Evolutionary conservation across 306 rosid genomes (phyloP), one percentile per base, ranked within the genome.

Genomic region (Datisca glomerata): DNA sequence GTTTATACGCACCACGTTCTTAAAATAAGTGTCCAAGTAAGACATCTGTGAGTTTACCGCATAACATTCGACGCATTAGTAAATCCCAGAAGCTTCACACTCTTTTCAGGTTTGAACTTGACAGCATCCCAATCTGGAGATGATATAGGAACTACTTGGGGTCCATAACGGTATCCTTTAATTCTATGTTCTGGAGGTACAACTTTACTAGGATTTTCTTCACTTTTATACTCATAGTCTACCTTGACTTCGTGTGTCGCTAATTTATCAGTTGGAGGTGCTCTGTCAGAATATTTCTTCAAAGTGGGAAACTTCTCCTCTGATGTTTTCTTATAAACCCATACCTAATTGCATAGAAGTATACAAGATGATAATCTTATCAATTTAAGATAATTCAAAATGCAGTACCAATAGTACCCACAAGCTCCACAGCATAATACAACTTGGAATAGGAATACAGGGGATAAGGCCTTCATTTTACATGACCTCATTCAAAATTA

Each of bases 281-380:
- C 93, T 69, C 72, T 87, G 44, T 83, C 94, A 53, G 97, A 87
- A 75, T 69, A 83, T 74, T 75, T 82, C 81, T 87, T 83, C 43
- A 79, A 62, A 47, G 83, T 69, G 16, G 97, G 93, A 67, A 87
- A 69, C 68, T 60, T 87, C 70, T 87, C 94, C 77, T 87, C 89
- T 13, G 79, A 55, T 38, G 94, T 83, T 74, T 87, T 87, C 83
- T 87, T 87, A 75, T 87, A 87, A 29, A 83, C 93, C 86, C 78
- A 59, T 38, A 83, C 79, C 97, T 83, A 60, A 42, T 57, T 53
- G 64, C 55, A 67, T 28, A 29, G 53, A 21, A 53, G 23, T 22
- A n/a, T n/a, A n/a, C n/a, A n/a, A n/a, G n/a, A n/a, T n/a, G n/a
- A n/a, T n/a, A n/a, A n/a, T n/a, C n/a, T n/a, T n/a, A n/a, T n/a